phyloP scores from a whole-genome alignment of 169 alveolate genomes.

The Neospora caninum region DNA sequence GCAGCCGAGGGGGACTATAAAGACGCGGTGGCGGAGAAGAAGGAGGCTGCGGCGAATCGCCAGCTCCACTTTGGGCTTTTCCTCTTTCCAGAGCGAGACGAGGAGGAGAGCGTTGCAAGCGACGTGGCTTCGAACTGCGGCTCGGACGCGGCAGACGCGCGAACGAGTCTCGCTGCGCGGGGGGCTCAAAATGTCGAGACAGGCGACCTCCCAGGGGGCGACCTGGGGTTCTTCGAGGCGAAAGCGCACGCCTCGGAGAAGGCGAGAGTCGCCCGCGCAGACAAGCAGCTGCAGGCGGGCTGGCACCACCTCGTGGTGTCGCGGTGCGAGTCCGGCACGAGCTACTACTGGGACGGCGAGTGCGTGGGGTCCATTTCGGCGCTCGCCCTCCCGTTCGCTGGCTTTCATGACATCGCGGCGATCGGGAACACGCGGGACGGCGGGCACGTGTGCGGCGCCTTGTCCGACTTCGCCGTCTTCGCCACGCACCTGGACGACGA shows the following conservation, averaged over 20 bases:
- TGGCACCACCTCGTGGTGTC: conserved; percentile 14
- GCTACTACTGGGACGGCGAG: conserved; percentile 25
- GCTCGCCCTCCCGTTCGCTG: neutral
- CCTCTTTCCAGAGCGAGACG: neutral
- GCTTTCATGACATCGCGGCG: neutral
- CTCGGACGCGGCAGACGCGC: neutral
- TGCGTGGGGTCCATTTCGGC: neutral
- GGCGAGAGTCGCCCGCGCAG: neutral
- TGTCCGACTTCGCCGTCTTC: neutral
- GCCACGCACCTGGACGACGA: neutral
- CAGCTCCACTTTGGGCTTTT: neutral
- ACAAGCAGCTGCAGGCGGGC: neutral
- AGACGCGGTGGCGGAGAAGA: neutral
- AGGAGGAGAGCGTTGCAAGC: neutral
- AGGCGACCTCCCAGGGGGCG: neutral
- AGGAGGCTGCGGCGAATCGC: neutral
- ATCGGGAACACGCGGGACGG: neutral
- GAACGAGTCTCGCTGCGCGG: neutral
- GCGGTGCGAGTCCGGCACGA: neutral
- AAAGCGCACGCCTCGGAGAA: neutral
- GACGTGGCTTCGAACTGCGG: neutral
- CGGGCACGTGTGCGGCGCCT: neutral
- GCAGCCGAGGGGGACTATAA: neutral
- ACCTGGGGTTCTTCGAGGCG: neutral
- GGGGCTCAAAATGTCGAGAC: neutral